Evolutionary conservation across 2,329 filamentous ascomycete genomes (phyloP).

Genomic region (Parastagonospora avenae): DNA sequence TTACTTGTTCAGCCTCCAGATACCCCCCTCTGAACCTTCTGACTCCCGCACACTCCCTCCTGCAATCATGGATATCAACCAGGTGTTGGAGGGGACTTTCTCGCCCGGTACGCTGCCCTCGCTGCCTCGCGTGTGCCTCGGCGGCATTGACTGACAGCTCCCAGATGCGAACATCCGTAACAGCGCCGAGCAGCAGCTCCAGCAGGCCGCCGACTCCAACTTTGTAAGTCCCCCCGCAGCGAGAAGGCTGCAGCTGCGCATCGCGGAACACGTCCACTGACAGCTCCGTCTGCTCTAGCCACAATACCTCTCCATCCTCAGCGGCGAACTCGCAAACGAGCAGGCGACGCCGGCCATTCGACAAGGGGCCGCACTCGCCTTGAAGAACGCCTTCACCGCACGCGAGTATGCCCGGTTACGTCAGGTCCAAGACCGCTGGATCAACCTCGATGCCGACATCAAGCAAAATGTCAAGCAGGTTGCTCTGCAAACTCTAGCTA

Average conservation of each 20-base stretch:
- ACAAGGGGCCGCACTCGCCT: conserved; percentile 90
- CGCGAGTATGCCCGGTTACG: conserved; percentile 86
- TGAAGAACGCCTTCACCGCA: conserved; percentile 98
- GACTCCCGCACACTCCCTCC: conserved; percentile 28
- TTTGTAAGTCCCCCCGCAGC: conserved; percentile 70
- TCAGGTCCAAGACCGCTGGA: conserved; percentile 93
- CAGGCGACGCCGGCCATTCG: conserved; percentile 80
- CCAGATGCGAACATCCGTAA: conserved; percentile 88
- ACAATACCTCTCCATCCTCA: conserved; percentile 81
- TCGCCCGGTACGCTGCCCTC: conserved; percentile 74
- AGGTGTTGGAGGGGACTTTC: conserved; percentile 96
- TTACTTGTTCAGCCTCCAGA: conserved; percentile 18
- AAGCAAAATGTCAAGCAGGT: conserved; percentile 88
- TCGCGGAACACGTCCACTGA: conserved; percentile 36
- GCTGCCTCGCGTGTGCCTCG: conserved; percentile 7
- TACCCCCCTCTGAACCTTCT: conserved; percentile 29
- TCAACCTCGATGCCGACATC: conserved; percentile 77
- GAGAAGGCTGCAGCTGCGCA: conserved; percentile 22
- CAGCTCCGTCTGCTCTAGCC: conserved; percentile 62
- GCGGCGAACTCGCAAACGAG: conserved; percentile 93
- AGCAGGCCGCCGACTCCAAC: conserved; percentile 89
- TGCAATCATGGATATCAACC: conserved; percentile 90
- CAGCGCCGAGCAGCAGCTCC: conserved; percentile 91
- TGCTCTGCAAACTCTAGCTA: conserved; percentile 84
- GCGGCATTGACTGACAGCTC: conserved; percentile 43